Evolutionary conservation across 2,329 filamentous ascomycete genomes (phyloP), one percentile per base, ranked within the genome.

Genomic region (Hypomyces perniciosus): DNA sequence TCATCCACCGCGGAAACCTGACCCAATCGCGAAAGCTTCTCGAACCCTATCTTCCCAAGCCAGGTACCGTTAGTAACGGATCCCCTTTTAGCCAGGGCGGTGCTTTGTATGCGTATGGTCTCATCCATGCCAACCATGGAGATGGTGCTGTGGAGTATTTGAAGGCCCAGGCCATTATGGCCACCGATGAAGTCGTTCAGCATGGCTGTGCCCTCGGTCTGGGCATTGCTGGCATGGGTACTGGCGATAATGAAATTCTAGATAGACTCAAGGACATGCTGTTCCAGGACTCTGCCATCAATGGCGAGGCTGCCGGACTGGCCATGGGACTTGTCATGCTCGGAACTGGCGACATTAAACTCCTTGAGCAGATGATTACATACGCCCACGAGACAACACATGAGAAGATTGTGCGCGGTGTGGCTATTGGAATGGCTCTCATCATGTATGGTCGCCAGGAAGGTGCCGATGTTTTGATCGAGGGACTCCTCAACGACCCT

Each of bases 401-500:
- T 72, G 93, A 99, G 76, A 99, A 99, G 80, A 97, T 95, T 64
- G 90, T 99, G 27, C 90, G 93, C 45, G 93, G 93, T 65, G 82
- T 96, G 53, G 92, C 93, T 31, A 81, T 99, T 59, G 93, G 93
- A 53, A 97, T 99, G 90, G 90, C 93, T 8, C 77, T 99, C 53
- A 96, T 99, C 74, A 97, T 97, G 92, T 99, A 93, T 62, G 90
- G 87, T 44, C 87, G 90, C 54, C 91, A 97, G 71, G 93, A 99
- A 70, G 86, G 86, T 56, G 93, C 93, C 9, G 93, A 99, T 69
- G 88, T 93, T 63, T 81, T 97, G 61, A 95, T 99, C 58, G 92
- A 95, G 64, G 90, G 89, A 44, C 83, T 99, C 2, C 79, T 99
- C 34, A 90, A 90, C 57, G 93, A 99, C 61, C 88, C 93, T 1